Evolutionary conservation across 1,284 basidiomycete genomes (phyloP).

Genomic region (Sanghuangporus weigelae): DNA sequence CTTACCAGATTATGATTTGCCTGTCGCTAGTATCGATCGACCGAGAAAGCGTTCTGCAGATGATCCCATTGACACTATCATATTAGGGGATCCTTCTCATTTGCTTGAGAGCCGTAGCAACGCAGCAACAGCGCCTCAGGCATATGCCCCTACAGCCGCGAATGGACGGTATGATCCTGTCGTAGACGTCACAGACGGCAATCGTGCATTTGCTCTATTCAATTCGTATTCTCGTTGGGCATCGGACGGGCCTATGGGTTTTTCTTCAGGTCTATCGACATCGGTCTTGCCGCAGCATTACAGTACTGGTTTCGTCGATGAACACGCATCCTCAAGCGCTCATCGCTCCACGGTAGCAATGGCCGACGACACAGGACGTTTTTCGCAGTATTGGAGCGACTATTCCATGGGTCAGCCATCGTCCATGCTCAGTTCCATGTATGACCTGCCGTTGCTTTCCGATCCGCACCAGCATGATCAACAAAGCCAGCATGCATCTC

Average conservation of each 20-base stretch:
- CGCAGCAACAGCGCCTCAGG: neutral
- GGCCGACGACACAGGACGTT: constrained; percentile 29
- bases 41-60: constrained; percentile 22
- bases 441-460: constrained; percentile 8
- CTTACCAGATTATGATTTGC: constrained; percentile 26
- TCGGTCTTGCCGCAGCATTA: constrained; percentile 65
- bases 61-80: neutral
- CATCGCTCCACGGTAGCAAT: constrained; percentile 16
- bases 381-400: constrained; percentile 59
- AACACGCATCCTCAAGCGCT: constrained; percentile 19
- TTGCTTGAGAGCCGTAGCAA: neutral
- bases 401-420: constrained; percentile 46
- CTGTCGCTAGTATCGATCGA: constrained; percentile 24
- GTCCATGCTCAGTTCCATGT: constrained; percentile 19
- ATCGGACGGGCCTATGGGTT: constrained; percentile 33
- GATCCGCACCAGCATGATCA: constrained; percentile 1
- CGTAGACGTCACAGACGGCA: neutral
- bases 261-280: constrained; percentile 48
- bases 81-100: neutral
- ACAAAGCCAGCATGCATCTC: constrained; percentile 3
- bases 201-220: neutral
- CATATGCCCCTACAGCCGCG: neutral
- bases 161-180: constrained; percentile 7
- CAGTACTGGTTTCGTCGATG: constrained; percentile 58
- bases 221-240: constrained; percentile 48